These are phyloP conservation scores for Dendrobium nobile DNA, from an alignment of 106 monocot genomes.

Conservation along the genomic window DNA sequence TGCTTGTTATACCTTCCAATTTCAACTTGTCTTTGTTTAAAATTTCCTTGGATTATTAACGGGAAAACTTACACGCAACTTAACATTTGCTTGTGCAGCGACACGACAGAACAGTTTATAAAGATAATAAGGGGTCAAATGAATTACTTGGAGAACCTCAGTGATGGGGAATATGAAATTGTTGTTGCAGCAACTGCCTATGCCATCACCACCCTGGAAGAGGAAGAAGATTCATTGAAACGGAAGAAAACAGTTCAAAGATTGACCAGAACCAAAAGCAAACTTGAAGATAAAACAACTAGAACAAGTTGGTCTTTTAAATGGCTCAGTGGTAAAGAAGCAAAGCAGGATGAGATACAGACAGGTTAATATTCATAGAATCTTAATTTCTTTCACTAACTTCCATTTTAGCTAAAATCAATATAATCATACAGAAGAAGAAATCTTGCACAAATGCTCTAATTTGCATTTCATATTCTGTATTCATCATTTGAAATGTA, in stretches of 20 bases:
- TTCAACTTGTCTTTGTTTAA: too few relatives aligned
- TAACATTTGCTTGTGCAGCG: background rate
- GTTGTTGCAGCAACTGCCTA: conserved; percentile 22
- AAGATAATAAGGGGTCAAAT: background rate
- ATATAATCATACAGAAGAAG: background rate
- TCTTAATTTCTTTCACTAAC: background rate
- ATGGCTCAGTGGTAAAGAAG: conserved; percentile 12
- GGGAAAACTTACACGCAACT: background rate
- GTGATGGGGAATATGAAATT: conserved; percentile 22
- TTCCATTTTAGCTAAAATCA: too few relatives aligned
- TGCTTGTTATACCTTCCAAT: too few relatives aligned
- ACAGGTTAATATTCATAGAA: conserved; percentile 1
- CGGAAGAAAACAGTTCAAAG: conserved; percentile 5
- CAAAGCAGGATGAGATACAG: conserved; percentile 12
- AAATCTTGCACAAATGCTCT: background rate
- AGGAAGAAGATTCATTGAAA: conserved; percentile 6
- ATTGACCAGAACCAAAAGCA: conserved; percentile 12
- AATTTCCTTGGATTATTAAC: too few relatives aligned
- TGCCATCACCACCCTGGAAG: conserved; percentile 13
- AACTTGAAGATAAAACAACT: conserved; percentile 10
- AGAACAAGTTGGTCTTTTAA: conserved; percentile 17
- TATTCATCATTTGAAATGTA: background rate
- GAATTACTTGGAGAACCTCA: conserved; percentile 8
- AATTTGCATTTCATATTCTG: background rate
- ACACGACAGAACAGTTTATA: background rate